These are phyloP conservation scores for Rhipidocladum racemiflorum DNA, from an alignment of 176 grass and related monocot genomes.

Conservation along the genomic window DNA sequence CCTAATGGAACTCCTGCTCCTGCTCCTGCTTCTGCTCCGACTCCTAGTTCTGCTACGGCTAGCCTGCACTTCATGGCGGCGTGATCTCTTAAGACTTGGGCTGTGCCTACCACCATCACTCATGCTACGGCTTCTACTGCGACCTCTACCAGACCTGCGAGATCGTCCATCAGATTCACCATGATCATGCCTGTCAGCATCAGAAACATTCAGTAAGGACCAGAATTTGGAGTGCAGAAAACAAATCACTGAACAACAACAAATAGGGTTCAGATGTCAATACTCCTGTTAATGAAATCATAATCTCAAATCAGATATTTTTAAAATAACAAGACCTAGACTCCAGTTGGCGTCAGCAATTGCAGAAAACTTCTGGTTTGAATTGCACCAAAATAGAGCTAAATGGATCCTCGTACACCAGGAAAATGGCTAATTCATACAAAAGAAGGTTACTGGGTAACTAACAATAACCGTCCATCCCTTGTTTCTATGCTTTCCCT, in stretches of 20 bases:
- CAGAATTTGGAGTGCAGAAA: slow-evolving; percentile 16
- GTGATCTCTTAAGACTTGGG: slow-evolving; percentile 58
- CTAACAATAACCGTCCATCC: neutral
- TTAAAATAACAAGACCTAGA: slow-evolving; percentile 3
- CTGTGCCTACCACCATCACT: slow-evolving; percentile 60
- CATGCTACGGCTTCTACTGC: slow-evolving; percentile 50
- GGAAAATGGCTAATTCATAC: neutral
- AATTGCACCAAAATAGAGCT: neutral
- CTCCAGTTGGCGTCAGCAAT: neutral
- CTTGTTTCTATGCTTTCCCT: too few relatives aligned
- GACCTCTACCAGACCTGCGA: slow-evolving; percentile 47
- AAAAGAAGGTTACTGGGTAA: neutral
- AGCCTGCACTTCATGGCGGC: slow-evolving; percentile 38
- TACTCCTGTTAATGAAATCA: neutral
- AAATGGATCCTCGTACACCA: neutral
- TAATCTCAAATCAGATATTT: slow-evolving; percentile 1
- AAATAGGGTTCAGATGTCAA: neutral
- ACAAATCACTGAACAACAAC: slow-evolving; percentile 3
- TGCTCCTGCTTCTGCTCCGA: slow-evolving; percentile 46
- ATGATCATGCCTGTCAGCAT: slow-evolving; percentile 38
- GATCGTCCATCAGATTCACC: slow-evolving; percentile 43
- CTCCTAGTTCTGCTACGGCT: slow-evolving; percentile 49
- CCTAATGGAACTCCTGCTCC: slow-evolving; percentile 48
- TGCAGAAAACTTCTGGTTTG: neutral
- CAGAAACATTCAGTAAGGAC: slow-evolving; percentile 22